Evolutionary conservation across 2,329 filamentous ascomycete species (phyloP).

Genomic region (Dendryphion nanum): DNA sequence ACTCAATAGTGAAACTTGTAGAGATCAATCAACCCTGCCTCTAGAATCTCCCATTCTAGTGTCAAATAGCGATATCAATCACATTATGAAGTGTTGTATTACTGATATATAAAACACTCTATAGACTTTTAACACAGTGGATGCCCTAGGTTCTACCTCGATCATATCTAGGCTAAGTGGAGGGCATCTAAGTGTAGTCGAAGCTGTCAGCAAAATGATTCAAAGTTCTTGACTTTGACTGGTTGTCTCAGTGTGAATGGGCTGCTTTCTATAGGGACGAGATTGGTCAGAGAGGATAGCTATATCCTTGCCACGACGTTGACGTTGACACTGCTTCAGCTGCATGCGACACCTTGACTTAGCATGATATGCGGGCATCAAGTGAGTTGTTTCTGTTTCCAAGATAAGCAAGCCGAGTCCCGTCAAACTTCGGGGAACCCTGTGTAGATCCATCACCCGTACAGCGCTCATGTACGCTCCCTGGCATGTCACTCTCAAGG

Average conservation of each 20-base stretch:
- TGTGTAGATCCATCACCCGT: slow-evolving; percentile 7
- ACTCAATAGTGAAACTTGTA: too few relatives aligned
- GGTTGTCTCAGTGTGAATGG: not conserved
- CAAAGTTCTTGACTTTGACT: too few relatives aligned
- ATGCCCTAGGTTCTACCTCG: not conserved
- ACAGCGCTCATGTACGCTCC: slow-evolving; percentile 4
- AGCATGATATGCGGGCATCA: not conserved
- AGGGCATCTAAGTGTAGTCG: too few relatives aligned
- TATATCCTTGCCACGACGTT: not conserved
- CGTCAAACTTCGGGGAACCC: too few relatives aligned
- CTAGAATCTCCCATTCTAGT: too few relatives aligned
- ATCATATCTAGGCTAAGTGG: not conserved
- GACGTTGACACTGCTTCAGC: not conserved
- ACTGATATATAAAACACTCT: too few relatives aligned
- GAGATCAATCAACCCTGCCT: too few relatives aligned
- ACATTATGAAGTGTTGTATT: too few relatives aligned
- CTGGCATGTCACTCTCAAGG: slow-evolving; percentile 4
- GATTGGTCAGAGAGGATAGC: not conserved
- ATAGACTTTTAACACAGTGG: not conserved
- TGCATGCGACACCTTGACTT: not conserved
- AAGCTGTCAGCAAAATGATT: too few relatives aligned
- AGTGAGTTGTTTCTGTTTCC: too few relatives aligned
- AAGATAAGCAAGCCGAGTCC: too few relatives aligned
- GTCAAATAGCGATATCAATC: too few relatives aligned
- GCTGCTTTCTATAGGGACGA: not conserved